phyloP scores from a whole-genome alignment of 345 rosid species.

The Linum lewisii region DNA sequence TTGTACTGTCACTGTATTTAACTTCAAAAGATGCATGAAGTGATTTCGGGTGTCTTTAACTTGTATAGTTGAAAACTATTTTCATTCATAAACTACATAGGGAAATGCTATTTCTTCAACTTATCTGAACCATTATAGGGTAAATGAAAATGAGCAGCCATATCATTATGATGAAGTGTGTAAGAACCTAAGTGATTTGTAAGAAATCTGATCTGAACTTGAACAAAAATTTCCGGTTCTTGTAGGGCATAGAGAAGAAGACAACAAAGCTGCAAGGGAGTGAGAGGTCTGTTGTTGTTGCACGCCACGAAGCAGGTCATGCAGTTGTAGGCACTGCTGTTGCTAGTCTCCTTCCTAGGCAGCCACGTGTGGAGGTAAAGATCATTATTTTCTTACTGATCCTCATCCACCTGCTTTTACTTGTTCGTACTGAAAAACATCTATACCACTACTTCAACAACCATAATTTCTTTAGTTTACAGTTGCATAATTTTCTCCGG shows the following conservation, averaged over 20 bases:
- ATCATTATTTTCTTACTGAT: background rate
- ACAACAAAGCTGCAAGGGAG: slow-evolving; percentile 71
- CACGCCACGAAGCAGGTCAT: slow-evolving; percentile 98
- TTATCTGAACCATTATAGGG: too few relatives aligned
- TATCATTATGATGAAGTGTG: too few relatives aligned
- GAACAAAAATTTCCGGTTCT: background rate
- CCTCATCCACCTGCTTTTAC: background rate
- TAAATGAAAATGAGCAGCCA: too few relatives aligned
- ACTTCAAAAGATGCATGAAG: too few relatives aligned
- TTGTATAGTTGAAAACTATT: too few relatives aligned
- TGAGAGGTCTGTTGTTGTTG: slow-evolving; percentile 93
- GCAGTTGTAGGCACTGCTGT: slow-evolving; percentile 95
- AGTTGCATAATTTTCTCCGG: too few relatives aligned
- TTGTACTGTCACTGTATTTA: too few relatives aligned
- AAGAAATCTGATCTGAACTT: slow-evolving; percentile 6
- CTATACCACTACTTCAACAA: too few relatives aligned
- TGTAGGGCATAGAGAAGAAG: slow-evolving; percentile 95
- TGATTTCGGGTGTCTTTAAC: too few relatives aligned
- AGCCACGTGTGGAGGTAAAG: slow-evolving; percentile 82
- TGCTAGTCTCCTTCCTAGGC: slow-evolving; percentile 81
- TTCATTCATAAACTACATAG: too few relatives aligned
- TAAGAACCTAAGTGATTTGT: background rate
- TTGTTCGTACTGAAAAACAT: background rate
- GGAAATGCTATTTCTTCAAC: too few relatives aligned
- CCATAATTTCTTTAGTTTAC: too few relatives aligned